Conservation (phyloP, 768 basidiomycete species). For the Leccinum longicurvipes region DNA sequence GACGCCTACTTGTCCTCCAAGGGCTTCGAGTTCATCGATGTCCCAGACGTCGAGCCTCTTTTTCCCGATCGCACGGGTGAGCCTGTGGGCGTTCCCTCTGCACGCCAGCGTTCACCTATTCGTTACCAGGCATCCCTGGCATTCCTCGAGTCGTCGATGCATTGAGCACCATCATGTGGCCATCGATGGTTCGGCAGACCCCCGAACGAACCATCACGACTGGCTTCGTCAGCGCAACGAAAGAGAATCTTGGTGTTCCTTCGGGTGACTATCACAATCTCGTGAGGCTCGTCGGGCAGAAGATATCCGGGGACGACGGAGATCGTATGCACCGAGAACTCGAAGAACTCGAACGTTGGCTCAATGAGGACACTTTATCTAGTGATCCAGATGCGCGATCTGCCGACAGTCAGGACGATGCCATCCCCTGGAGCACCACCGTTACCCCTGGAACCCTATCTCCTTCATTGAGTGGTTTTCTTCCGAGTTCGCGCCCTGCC, state of each 20-base stretch:
- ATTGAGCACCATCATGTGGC: slow-evolving; percentile 87
- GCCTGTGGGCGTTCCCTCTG: not conserved
- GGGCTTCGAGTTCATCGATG: slow-evolving; percentile 77
- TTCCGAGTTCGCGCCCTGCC: slow-evolving; percentile 21
- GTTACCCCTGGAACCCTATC: slow-evolving; percentile 29
- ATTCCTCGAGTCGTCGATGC: slow-evolving; percentile 74
- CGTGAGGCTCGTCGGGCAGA: slow-evolving; percentile 18
- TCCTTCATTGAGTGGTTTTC: slow-evolving; percentile 21
- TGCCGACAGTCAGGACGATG: slow-evolving; percentile 16
- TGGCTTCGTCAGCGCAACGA: not conserved
- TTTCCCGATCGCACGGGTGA: slow-evolving; percentile 18
- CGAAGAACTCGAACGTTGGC: slow-evolving; percentile 59
- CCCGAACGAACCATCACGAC: not conserved
- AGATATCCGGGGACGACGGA: slow-evolving; percentile 25
- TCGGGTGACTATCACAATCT: slow-evolving; percentile 22
- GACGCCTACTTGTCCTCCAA: slow-evolving; percentile 65
- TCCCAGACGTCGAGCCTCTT: slow-evolving; percentile 6
- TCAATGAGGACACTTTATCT: slow-evolving; percentile 41
- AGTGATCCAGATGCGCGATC: slow-evolving; percentile 16
- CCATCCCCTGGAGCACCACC: slow-evolving; percentile 41
- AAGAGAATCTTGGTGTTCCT: slow-evolving; percentile 2
- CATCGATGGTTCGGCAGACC: slow-evolving; percentile 52
- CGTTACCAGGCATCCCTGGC: slow-evolving; percentile 43
- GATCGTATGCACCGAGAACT: slow-evolving; percentile 48
- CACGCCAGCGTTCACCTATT: not conserved